Evolutionary conservation across 495 filamentous ascomycete genomes (phyloP).

Genomic region (Penicillium desertorum): DNA sequence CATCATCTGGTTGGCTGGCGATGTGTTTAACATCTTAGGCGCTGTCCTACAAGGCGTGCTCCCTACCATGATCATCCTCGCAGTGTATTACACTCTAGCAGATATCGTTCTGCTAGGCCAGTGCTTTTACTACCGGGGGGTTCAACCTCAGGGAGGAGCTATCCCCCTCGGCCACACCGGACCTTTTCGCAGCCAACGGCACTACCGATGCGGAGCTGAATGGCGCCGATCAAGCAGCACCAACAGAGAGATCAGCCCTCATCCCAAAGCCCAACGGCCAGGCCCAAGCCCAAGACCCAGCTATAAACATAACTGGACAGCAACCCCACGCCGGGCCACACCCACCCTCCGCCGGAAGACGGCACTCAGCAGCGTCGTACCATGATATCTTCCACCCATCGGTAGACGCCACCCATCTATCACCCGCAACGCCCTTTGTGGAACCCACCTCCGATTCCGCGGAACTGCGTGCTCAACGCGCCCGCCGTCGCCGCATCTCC

Average conservation of each 20-base stretch:
- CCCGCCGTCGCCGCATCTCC: conserved; percentile 31
- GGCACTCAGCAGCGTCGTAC: conserved; percentile 38
- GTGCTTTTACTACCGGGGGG: conserved; percentile 88
- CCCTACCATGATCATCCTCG: conserved; percentile 94
- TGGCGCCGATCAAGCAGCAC: conserved; percentile 18
- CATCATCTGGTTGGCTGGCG: conserved; percentile 84
- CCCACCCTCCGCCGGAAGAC: conserved; percentile 16
- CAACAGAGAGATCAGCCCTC: conserved; percentile 37
- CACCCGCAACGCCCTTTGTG: conserved; percentile 73
- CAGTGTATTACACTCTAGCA: conserved; percentile 92
- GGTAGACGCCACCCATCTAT: conserved; percentile 67
- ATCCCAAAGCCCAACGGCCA: conserved; percentile 30
- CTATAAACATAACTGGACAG: conserved; percentile 10
- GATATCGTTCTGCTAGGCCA: conserved; percentile 85
- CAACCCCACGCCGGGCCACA: conserved; percentile 9
- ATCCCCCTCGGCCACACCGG: conserved; percentile 25
- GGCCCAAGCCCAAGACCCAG: conserved; percentile 14
- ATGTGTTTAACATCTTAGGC: conserved; percentile 96
- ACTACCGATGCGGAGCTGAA: conserved; percentile 16
- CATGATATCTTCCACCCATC: conserved; percentile 33
- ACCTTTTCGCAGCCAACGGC: conserved; percentile 11
- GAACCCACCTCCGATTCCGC: conserved; percentile 25
- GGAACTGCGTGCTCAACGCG: conserved; percentile 19
- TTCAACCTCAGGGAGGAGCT: conserved; percentile 65
- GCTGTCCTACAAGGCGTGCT: conserved; percentile 90